phyloP scores from a whole-genome alignment of 108 stramenopile genomes.

The Cyclostephanos invisitatus region DNA sequence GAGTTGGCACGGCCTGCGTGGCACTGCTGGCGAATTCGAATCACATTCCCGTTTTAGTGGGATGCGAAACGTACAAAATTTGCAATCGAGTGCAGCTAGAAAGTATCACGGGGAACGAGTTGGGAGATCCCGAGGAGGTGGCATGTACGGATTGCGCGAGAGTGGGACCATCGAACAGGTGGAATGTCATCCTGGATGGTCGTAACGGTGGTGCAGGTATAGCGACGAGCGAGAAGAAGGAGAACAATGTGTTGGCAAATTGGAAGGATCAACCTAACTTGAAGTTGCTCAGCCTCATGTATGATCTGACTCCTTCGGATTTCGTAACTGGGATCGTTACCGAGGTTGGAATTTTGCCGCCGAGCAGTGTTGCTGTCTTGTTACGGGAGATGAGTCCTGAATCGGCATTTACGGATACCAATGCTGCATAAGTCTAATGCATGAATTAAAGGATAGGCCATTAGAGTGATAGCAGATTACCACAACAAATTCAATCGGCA shows the following conservation, averaged over 20 bases:
- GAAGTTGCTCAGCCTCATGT: conserved; percentile 88
- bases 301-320: conserved; percentile 95
- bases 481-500: background rate
- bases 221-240: conserved; percentile 31
- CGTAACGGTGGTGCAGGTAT: conserved; percentile 17
- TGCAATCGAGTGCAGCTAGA: conserved; percentile 96
- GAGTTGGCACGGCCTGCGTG: conserved; percentile 94
- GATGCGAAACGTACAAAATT: conserved; percentile 99
- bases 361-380: conserved; percentile 95
- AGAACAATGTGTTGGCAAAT: conserved; percentile 43
- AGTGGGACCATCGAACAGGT: conserved; percentile 38
- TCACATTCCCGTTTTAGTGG: conserved; percentile 94
- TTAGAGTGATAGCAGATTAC: background rate
- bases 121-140: conserved; percentile 89
- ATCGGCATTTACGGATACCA: conserved; percentile 32
- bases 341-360: conserved; percentile 96
- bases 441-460: background rate
- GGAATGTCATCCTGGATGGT: conserved; percentile 7
- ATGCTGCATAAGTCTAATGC: background rate
- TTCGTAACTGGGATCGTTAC: conserved; percentile 96
- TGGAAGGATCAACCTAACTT: conserved; percentile 57
- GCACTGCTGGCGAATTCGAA: conserved; percentile 87
- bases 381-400: conserved; percentile 91
- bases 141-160: conserved; percentile 46
- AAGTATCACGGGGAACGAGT: conserved; percentile 93